A percentile compares a stretch with the other conserved stretches of the same genome.
phyloP scores from a whole-genome alignment of 140 eudicot genomes.

The Flaveria floridana region DNA sequence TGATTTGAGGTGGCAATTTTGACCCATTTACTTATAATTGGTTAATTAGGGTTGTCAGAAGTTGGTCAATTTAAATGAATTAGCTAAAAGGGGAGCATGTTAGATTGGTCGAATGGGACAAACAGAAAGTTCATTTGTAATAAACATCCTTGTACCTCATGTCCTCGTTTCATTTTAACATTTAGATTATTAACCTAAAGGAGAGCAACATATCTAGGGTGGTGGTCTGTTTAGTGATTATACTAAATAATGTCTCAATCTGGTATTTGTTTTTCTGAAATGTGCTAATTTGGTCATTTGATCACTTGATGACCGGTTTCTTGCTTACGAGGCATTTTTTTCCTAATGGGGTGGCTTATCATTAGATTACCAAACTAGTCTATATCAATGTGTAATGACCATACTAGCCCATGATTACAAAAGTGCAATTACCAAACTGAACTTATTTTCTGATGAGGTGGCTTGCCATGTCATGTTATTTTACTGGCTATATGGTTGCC shows the following conservation, averaged over 20 bases:
- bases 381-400: neutral
- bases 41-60: neutral
- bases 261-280: neutral
- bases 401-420: neutral
- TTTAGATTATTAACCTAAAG: neutral
- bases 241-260: neutral
- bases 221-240: neutral
- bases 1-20: neutral
- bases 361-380: too few species aligned
- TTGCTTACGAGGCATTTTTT: neutral
- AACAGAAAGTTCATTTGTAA: neutral
- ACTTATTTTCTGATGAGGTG: conserved; percentile 2
- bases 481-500: neutral
- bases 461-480: neutral
- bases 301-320: neutral
- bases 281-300: neutral
- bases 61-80: neutral
- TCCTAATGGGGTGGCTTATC: neutral
- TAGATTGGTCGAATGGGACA: neutral
- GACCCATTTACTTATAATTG: neutral
- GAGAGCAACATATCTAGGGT: neutral
- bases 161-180: neutral
- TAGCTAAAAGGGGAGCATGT: neutral
- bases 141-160: neutral
- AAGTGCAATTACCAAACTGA: neutral